These are phyloP conservation scores for Diatrype stigma DNA, from an alignment of 2,329 filamentous ascomycete genomes.

Conservation along the genomic window DNA sequence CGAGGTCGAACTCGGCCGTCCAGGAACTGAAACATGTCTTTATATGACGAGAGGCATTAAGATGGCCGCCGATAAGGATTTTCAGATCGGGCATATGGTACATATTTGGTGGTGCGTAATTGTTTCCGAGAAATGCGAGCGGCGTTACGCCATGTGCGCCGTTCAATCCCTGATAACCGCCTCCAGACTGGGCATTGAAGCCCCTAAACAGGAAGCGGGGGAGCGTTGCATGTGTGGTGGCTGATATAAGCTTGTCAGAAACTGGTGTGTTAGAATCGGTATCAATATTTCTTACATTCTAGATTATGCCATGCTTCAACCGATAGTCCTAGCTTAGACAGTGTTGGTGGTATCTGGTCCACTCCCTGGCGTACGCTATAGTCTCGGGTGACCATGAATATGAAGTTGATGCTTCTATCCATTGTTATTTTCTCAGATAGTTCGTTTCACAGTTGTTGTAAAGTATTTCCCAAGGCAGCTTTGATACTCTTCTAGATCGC, in stretches of 20 bases:
- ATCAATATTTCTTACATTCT: neutral
- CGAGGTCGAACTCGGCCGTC: neutral
- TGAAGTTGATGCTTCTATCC: neutral
- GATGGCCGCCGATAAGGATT: neutral
- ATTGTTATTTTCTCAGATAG: neutral
- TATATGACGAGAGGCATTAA: neutral
- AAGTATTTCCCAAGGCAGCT: no score
- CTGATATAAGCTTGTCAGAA: neutral
- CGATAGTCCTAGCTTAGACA: neutral
- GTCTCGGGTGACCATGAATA: neutral
- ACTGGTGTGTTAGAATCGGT: neutral
- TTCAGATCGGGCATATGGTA: neutral
- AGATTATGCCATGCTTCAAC: neutral
- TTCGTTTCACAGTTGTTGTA: no score
- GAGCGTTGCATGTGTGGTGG: neutral
- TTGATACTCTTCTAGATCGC: no score
- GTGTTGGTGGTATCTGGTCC: neutral
- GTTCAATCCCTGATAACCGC: neutral
- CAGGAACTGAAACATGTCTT: conserved; percentile 1
- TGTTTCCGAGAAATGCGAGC: neutral
- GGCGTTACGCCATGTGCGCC: neutral
- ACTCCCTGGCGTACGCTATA: neutral
- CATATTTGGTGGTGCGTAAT: neutral
- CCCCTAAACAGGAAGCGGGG: neutral
- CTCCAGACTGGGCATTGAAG: neutral